Evolutionary conservation across 148 eudicot species (phyloP).

Genomic region (Rhododendron vialii): DNA sequence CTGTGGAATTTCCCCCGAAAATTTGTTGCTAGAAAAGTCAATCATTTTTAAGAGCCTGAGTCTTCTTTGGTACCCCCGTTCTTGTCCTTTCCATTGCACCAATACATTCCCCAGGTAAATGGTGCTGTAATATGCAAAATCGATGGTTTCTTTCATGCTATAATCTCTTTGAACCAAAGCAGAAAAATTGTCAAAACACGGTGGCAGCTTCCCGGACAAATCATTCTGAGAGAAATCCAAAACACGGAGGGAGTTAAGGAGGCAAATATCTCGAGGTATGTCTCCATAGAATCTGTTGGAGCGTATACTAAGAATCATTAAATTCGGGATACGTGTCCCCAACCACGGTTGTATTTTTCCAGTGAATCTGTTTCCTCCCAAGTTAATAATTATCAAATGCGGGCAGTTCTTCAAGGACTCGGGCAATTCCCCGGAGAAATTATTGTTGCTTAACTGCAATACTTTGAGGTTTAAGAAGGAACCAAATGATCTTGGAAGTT

Average conservation of each 20-base stretch:
- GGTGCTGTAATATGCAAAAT: too few relatives aligned
- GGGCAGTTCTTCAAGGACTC: neutral
- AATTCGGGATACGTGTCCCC: neutral
- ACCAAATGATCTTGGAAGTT: slow-evolving; percentile 9
- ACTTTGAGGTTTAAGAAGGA: neutral
- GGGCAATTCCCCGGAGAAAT: slow-evolving; percentile 4
- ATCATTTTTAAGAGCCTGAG: slow-evolving; percentile 17
- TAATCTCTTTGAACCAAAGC: too few relatives aligned
- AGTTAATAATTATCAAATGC: neutral
- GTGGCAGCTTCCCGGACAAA: slow-evolving; percentile 13
- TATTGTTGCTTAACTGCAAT: neutral
- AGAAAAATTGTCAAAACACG: neutral
- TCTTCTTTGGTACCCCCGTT: neutral
- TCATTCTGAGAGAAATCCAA: slow-evolving; percentile 20
- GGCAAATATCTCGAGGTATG: slow-evolving; percentile 11
- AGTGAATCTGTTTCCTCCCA: neutral
- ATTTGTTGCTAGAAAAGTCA: slow-evolving; percentile 23
- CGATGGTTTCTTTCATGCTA: too few relatives aligned
- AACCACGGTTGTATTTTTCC: slow-evolving; percentile 11
- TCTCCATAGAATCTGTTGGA: slow-evolving; percentile 13
- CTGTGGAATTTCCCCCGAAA: slow-evolving; percentile 15
- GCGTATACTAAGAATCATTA: slow-evolving; percentile 4
- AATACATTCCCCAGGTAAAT: neutral
- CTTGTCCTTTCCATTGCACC: slow-evolving; percentile 16
- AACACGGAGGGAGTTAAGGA: neutral